Evolutionary conservation across 148 eudicot species (phyloP), one percentile per base, ranked within the genome.

Genomic region (Euryodendron excelsum): DNA sequence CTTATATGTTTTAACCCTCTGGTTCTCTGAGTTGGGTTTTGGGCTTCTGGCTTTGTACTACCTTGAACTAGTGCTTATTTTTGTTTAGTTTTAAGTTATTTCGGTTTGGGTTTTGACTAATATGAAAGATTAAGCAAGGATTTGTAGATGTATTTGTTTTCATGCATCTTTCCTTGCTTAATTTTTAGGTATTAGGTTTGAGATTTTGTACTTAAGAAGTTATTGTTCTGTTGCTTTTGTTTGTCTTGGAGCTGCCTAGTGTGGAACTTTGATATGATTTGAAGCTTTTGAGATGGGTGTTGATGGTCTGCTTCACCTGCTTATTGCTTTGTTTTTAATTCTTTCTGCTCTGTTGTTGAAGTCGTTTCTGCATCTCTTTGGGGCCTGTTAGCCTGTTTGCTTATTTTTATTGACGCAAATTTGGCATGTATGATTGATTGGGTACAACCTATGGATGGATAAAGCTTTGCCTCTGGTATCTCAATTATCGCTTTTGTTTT

Each of bases 261-360:
- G n/a, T n/a, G n/a, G n/a, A n/a, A n/a, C n/a, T n/a, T n/a, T n/a
- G n/a, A n/a, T n/a, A n/a, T n/a, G n/a, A n/a, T n/a, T n/a, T n/a
- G n/a, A n/a, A n/a, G 70, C 9, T 66, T 66, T 37, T 37, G 47
- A 66, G 70, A 34, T 66, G n/a, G n/a, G 70, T 45, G 37, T 52
- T 62, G 5, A 17, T 9, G 39, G 47, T 20, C 70, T 36, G 12
- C 9, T 62, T 28, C 30, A 8, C 30, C 17, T 36, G 45, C 25
- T 27, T 25, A 6, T 66, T 66, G 70, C 23, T 36, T 4, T 66
- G 10, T n/a, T 37, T 66, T 2, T 36, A 37, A 36, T 34, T 37
- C 17, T 23, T 36, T 66, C 4, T 66, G 2, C 5, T 25, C 9
- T 66, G 27, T 10, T 15, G 4, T 31, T 14, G 11, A 14, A 31